Conservation (phyloP, 2,329 filamentous ascomycete genomes). For the Elsinoe necatrix region DNA sequence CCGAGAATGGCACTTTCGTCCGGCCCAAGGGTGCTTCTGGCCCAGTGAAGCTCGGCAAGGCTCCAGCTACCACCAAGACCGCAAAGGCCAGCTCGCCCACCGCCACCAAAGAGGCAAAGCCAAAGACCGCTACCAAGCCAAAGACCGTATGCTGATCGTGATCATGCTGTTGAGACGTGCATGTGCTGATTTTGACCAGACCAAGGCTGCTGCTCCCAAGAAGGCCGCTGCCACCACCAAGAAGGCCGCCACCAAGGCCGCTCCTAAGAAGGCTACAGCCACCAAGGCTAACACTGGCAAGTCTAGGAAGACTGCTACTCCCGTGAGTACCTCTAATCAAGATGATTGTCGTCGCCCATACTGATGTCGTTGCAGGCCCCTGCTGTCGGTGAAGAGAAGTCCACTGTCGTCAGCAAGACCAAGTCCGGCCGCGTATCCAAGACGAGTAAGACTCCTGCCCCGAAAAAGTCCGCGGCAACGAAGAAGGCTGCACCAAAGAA, state of each 20-base stretch:
- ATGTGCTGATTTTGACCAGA: constrained; percentile 24
- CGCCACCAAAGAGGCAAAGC: constrained; percentile 33
- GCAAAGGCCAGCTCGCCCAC: constrained; percentile 27
- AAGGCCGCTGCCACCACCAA: constrained; percentile 30
- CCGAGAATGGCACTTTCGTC: constrained; percentile 77
- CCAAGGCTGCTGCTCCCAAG: constrained; percentile 28
- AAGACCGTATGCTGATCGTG: constrained; percentile 15
- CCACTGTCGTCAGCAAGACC: constrained; percentile 66
- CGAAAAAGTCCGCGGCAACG: constrained; percentile 34
- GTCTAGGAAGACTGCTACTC: constrained; percentile 35
- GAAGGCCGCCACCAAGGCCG: constrained; percentile 29
- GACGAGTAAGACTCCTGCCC: constrained; percentile 41
- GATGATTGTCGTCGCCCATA: not conserved
- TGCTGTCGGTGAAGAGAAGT: constrained; percentile 56
- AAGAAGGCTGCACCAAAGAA: constrained; percentile 38
- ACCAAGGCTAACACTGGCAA: constrained; percentile 41
- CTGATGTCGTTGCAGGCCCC: constrained; percentile 42
- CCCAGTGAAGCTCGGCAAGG: constrained; percentile 66
- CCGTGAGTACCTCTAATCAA: constrained; percentile 21
- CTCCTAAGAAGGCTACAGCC: constrained; percentile 24
- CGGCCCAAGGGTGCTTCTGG: constrained; percentile 93
- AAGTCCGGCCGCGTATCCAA: constrained; percentile 82
- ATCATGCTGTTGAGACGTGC: not conserved
- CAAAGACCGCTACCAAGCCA: constrained; percentile 35
- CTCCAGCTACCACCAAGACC: constrained; percentile 27